These are phyloP conservation scores for Metarhizium anisopliae DNA, from an alignment of 2,329 filamentous ascomycete species.

Conservation along the genomic window DNA sequence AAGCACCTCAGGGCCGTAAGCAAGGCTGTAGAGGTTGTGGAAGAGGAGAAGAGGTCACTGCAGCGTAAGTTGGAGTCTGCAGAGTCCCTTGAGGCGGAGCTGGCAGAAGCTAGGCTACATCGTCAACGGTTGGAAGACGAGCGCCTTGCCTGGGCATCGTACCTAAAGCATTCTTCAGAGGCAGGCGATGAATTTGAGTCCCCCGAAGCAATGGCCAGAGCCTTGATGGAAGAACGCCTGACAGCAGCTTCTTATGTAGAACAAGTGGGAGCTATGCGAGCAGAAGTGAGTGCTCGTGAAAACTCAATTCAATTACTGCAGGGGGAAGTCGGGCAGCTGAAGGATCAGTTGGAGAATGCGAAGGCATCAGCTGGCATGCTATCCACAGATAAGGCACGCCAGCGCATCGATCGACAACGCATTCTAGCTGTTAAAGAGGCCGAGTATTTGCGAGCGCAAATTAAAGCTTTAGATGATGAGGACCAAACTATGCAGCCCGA, in stretches of 20 bases:
- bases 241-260: conserved; percentile 75
- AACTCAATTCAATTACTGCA: conserved; percentile 65
- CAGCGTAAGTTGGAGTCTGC: conserved; percentile 70
- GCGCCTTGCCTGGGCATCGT: conserved; percentile 74
- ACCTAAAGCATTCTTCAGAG: conserved; percentile 61
- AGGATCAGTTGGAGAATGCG: conserved; percentile 61
- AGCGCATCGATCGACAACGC: conserved; percentile 78
- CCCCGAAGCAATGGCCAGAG: conserved; percentile 77
- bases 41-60: conserved; percentile 85
- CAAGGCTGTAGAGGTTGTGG: conserved; percentile 85
- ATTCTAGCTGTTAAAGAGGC: conserved; percentile 83
- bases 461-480: conserved; percentile 81
- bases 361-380: conserved; percentile 40
- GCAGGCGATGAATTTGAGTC: conserved; percentile 69
- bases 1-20: conserved; percentile 72
- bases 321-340: conserved; percentile 55
- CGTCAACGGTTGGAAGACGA: conserved; percentile 85
- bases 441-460: conserved; percentile 84
- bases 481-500: conserved; percentile 80
- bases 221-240: conserved; percentile 73
- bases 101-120: conserved; percentile 72
- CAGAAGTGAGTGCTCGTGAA: conserved; percentile 70
- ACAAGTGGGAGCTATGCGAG: conserved; percentile 67
- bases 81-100: conserved; percentile 63
- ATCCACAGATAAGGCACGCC: conserved; percentile 56